Base-by-base conservation (phyloP, 2,329 filamentous ascomycete genomes). In the Peltaster fructicola region DNA sequence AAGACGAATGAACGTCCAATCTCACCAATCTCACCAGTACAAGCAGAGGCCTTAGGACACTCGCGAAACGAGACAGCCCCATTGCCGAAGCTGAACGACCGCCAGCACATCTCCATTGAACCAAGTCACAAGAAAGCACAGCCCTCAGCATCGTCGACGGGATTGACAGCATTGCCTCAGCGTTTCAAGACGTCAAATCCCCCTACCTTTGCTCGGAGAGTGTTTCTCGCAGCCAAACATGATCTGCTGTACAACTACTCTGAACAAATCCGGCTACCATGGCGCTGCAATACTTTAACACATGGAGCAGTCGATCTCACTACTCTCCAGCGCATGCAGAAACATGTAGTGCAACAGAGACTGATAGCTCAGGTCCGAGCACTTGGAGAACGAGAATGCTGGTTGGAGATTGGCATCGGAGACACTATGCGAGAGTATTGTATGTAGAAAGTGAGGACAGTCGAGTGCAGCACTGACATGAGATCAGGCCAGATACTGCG, bases 341-440 rank as follows among this genome's bases (percentile, higher is more conserved):
- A 35, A 17, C 31, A 39, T 19, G 35, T 37, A 3, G 15, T 39
- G 23, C 36, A 37, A 21, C 32, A 35, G 25, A 39, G 36, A 24
- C 29, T 39, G 6, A 26, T 32, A n/a, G 34, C 35, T 22, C 34
- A 39, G 24, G 36, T 39, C 16, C 33, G 33, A n/a, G 35, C 30
- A 6, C 25, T 39, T 7, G 31, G 33, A 4, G 31, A 37, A 15
- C 32, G 27, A 15, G 32, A 30, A 8, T 30, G 34, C 6, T 39
- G 34, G 34, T 34, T 39, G 36, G 36, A 37, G 23, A 33, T 36
- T 20, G 36, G 35, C 7, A 29, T 39, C 14, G 24, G 26, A 14
- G 24, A 37, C 29, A 37, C 36, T n/a, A 22, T 39, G 27, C 35
- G 37, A 15, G 30, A 35, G 8, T 39, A 39, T 23, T 38, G 35